phyloP scores from a whole-genome alignment of 129 eudicot genomes.

The Solidago caesia region DNA sequence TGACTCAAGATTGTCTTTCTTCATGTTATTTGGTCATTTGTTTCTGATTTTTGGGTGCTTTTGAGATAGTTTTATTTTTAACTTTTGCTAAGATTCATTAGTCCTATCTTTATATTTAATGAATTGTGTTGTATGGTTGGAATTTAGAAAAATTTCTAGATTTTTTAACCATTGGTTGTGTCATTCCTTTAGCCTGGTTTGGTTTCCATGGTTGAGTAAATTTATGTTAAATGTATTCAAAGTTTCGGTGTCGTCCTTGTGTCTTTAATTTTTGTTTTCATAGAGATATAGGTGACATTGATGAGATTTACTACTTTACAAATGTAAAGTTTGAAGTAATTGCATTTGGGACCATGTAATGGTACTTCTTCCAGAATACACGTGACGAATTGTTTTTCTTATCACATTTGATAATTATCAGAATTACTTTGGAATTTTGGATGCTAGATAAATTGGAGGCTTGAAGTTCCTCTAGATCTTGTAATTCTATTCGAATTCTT shows the following conservation, averaged over 20 bases:
- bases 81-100: slow-evolving; percentile 1
- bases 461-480: slow-evolving; percentile 19
- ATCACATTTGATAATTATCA: neutral
- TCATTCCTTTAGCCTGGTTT: neutral
- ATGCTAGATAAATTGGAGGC: slow-evolving; percentile 13
- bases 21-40: slow-evolving; percentile 7
- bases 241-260: slow-evolving; percentile 20
- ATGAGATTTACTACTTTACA: slow-evolving; percentile 2
- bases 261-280: slow-evolving; percentile 11
- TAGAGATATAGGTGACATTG: slow-evolving; percentile 31
- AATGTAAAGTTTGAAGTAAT: slow-evolving; percentile 13
- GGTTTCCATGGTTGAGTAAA: neutral
- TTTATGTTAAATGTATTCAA: slow-evolving; percentile 1
- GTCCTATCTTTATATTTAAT: neutral
- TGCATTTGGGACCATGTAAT: slow-evolving; percentile 23
- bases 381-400: neutral
- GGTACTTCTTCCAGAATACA: slow-evolving; percentile 5
- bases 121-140: slow-evolving; percentile 1
- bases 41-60: slow-evolving; percentile 19
- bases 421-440: neutral
- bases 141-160: neutral
- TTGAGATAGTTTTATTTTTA: neutral
- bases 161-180: neutral
- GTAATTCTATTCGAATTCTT: neutral
- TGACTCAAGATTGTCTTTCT: slow-evolving; percentile 24